Evolutionary conservation across 2,329 filamentous ascomycete species (phyloP).

Genomic region (Fusarium nodosum): DNA sequence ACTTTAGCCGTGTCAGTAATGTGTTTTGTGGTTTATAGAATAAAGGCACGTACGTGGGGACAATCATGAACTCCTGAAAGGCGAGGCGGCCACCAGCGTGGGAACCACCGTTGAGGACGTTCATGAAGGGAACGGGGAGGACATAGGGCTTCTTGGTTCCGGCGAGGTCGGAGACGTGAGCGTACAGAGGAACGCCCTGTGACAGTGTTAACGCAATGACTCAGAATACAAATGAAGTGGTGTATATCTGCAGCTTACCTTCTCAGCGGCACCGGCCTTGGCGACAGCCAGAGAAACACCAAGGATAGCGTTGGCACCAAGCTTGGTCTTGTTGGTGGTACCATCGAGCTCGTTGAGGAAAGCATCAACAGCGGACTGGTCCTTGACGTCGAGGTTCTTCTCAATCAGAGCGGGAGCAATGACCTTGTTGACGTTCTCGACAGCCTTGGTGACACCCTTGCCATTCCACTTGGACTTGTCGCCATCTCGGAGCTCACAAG

Average conservation of each 20-base stretch:
- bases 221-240: constrained; percentile 7
- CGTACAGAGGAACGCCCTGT: constrained; percentile 84
- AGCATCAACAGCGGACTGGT: constrained; percentile 85
- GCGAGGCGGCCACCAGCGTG: constrained; percentile 96
- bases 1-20: constrained; percentile 57
- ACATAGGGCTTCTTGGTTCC: constrained; percentile 94
- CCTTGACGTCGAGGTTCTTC: constrained; percentile 86
- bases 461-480: constrained; percentile 89
- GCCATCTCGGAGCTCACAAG: constrained; percentile 89
- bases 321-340: constrained; percentile 86
- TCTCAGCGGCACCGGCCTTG: constrained; percentile 91
- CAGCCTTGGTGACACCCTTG: constrained; percentile 89
- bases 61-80: constrained; percentile 98
- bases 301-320: constrained; percentile 90
- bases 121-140: constrained; percentile 92
- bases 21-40: not conserved
- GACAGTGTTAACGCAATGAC: constrained; percentile 30
- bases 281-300: constrained; percentile 87
- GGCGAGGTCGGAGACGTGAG: constrained; percentile 87
- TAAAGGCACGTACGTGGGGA: constrained; percentile 73
- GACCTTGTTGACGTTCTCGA: constrained; percentile 85
- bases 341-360: constrained; percentile 90
- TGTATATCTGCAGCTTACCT: constrained; percentile 62
- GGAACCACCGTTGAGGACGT: constrained; percentile 92
- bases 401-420: constrained; percentile 87